Conservation (phyloP, 2,329 filamentous ascomycete species). For the Madurella mycetomatis region DNA sequence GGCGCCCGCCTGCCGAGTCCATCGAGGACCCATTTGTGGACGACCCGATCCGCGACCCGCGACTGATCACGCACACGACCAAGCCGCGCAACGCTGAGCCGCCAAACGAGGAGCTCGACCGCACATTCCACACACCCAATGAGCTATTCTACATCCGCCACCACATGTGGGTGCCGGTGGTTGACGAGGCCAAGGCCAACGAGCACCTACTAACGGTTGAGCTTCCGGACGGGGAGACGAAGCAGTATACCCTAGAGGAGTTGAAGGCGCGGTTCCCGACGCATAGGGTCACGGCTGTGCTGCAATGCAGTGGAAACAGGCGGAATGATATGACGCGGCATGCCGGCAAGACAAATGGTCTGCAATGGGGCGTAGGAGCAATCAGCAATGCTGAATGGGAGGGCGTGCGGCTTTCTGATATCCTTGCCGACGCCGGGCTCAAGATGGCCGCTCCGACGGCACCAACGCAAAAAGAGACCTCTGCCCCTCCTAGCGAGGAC, state of each 20-base stretch:
- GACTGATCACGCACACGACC: constrained; percentile 47
- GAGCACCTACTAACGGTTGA: constrained; percentile 50
- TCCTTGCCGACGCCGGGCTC: constrained; percentile 53
- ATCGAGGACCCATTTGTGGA: constrained; percentile 58
- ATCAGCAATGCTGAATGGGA: constrained; percentile 59
- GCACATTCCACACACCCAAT: constrained; percentile 51
- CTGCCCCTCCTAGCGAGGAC: constrained; percentile 37
- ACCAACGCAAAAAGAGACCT: constrained; percentile 1
- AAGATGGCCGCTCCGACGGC: constrained; percentile 19
- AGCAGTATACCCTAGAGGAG: constrained; percentile 50
- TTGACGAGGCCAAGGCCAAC: constrained; percentile 36
- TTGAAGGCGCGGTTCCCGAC: constrained; percentile 48
- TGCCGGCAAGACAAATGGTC: constrained; percentile 47
- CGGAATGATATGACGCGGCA: constrained; percentile 54
- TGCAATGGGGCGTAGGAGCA: constrained; percentile 56
- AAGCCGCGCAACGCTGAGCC: constrained; percentile 61
- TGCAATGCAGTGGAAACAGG: constrained; percentile 60
- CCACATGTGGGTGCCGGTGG: constrained; percentile 58
- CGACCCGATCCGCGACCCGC: constrained; percentile 49
- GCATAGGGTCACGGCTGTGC: constrained; percentile 49
- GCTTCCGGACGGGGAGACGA: constrained; percentile 49
- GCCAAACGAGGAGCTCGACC: constrained; percentile 43
- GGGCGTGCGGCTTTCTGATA: constrained; percentile 51
- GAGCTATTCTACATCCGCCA: constrained; percentile 57
- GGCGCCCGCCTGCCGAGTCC: constrained; percentile 46